phyloP scores from a whole-genome alignment of 2,329 filamentous ascomycete genomes.

The Cladobotryum mycophilum region DNA sequence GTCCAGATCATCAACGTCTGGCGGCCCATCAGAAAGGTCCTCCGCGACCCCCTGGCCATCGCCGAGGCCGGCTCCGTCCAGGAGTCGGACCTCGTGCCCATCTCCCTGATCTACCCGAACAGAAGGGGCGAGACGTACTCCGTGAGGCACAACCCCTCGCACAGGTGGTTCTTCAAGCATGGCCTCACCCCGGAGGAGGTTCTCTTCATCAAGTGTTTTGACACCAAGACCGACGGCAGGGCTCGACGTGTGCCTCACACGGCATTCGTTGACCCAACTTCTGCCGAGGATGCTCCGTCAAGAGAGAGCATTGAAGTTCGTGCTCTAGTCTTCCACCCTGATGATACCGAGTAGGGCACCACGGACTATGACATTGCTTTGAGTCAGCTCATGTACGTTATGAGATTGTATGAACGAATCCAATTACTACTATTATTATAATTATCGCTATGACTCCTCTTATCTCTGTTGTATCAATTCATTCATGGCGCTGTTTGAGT shows the following conservation, averaged over 20 bases:
- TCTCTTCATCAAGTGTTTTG: slow-evolving; percentile 56
- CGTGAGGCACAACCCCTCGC: slow-evolving; percentile 34
- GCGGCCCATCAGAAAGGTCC: slow-evolving; percentile 45
- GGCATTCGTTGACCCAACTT: slow-evolving; percentile 43
- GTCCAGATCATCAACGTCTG: slow-evolving; percentile 50
- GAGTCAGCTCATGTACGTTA: not conserved
- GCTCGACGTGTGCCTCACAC: slow-evolving; percentile 50
- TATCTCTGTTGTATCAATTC: too few species aligned
- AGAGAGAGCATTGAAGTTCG: slow-evolving; percentile 57
- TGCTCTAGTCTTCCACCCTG: slow-evolving; percentile 45
- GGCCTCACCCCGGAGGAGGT: slow-evolving; percentile 47
- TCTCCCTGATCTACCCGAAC: slow-evolving; percentile 45
- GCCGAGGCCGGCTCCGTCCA: slow-evolving; percentile 44
- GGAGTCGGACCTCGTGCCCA: slow-evolving; percentile 44
- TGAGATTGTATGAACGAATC: not conserved
- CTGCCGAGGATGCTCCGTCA: slow-evolving; percentile 33
- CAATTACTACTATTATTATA: not conserved
- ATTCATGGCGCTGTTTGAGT: too few species aligned
- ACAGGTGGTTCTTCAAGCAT: slow-evolving; percentile 49
- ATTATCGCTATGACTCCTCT: too few species aligned
- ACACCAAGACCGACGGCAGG: slow-evolving; percentile 48
- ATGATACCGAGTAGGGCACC: slow-evolving; percentile 26
- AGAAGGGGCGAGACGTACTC: slow-evolving; percentile 44
- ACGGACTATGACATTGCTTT: not conserved
- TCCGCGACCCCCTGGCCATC: slow-evolving; percentile 48